phyloP scores from a whole-genome alignment of 2,329 filamentous ascomycete species.

The Alternaria sp. region DNA sequence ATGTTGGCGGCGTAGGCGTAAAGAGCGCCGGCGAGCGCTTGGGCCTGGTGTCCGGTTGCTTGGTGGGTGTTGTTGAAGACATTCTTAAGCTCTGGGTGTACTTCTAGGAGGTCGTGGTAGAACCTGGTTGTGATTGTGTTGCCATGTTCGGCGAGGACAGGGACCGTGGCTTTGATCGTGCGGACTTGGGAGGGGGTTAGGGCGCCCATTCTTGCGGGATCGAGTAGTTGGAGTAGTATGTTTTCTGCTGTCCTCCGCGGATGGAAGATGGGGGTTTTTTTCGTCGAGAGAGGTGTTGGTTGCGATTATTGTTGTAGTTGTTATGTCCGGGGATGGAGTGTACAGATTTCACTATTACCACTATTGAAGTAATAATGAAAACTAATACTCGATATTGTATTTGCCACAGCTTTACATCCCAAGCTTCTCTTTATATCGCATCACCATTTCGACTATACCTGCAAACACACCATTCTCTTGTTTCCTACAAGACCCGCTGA shows the following conservation, averaged over 20 bases:
- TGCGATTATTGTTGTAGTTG: background rate
- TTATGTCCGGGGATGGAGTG: background rate
- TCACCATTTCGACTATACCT: background rate
- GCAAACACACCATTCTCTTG: background rate
- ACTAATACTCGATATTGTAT: background rate
- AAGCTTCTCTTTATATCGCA: background rate
- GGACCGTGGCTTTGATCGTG: constrained; percentile 75
- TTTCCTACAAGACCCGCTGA: constrained; percentile 11
- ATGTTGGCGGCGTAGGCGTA: constrained; percentile 77
- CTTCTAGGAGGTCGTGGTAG: constrained; percentile 72
- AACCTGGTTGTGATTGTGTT: constrained; percentile 74
- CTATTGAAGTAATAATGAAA: background rate
- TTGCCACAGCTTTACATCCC: background rate
- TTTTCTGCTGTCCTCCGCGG: background rate
- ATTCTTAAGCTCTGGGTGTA: constrained; percentile 71
- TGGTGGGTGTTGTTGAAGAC: constrained; percentile 78
- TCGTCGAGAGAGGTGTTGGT: background rate
- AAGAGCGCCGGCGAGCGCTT: constrained; percentile 73
- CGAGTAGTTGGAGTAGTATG: background rate
- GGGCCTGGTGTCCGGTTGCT: constrained; percentile 70
- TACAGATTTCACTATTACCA: background rate
- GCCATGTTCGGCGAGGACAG: constrained; percentile 72
- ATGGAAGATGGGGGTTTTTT: background rate
- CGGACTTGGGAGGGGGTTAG: constrained; percentile 69
- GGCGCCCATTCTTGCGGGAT: constrained; percentile 40